Percentiles rank a stretch among this genome's conserved stretches.
phyloP scores from a whole-genome alignment of 768 basidiomycete species.

The Macrolepiota fuliginosa region DNA sequence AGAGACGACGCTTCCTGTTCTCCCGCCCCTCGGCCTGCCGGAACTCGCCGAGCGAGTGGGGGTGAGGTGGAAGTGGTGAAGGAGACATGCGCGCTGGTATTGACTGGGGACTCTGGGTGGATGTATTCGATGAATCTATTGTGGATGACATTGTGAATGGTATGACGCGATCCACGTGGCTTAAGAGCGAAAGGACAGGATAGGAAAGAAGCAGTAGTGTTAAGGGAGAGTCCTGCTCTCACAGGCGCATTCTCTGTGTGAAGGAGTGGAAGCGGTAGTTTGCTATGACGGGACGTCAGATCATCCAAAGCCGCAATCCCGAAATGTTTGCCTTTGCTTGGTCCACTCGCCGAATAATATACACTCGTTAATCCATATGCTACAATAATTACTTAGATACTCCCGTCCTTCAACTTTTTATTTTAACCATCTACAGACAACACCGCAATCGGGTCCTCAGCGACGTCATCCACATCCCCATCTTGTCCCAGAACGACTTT shows the following conservation, averaged over 20 bases:
- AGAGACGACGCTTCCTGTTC: slow-evolving; percentile 56
- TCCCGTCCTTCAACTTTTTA: background rate
- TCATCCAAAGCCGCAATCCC: background rate
- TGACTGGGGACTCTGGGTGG: background rate
- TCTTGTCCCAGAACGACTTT: slow-evolving; percentile 8
- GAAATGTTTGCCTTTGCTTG: slow-evolving; percentile 10
- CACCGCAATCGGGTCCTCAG: background rate
- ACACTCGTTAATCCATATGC: background rate
- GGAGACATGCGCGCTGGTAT: slow-evolving; percentile 43
- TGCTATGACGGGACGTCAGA: slow-evolving; percentile 3
- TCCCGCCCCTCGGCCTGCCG: slow-evolving; percentile 61
- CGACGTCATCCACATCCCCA: slow-evolving; percentile 8
- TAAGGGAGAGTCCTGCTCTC: slow-evolving; percentile 33
- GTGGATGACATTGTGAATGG: slow-evolving; percentile 8
- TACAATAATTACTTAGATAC: slow-evolving; percentile 1
- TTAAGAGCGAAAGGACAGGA: background rate
- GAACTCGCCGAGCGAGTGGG: slow-evolving; percentile 62
- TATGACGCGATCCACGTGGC: background rate
- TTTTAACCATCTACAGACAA: background rate
- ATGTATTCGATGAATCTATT: slow-evolving; percentile 6
- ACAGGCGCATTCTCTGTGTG: slow-evolving; percentile 29
- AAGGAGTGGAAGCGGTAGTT: slow-evolving; percentile 18
- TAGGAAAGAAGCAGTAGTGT: slow-evolving; percentile 11
- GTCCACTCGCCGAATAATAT: background rate
- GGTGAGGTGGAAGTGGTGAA: slow-evolving; percentile 46